These are phyloP conservation scores for Penicillium coprophilum DNA, from an alignment of 495 filamentous ascomycete genomes.

Conservation along the genomic window DNA sequence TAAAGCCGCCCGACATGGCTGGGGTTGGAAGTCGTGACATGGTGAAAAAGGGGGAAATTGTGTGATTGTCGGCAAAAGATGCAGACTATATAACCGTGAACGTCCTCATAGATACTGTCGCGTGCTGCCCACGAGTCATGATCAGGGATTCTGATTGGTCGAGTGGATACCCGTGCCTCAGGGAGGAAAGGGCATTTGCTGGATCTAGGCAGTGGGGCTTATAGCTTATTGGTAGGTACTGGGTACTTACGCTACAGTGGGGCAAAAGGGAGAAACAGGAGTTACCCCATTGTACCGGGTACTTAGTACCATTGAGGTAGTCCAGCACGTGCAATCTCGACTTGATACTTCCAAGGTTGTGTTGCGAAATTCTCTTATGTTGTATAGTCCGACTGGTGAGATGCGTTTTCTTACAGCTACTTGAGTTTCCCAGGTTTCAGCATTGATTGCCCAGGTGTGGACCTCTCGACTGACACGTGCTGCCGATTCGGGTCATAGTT, in stretches of 20 bases:
- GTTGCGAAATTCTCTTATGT: no score
- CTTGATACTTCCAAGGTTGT: no score
- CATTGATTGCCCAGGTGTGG: no score
- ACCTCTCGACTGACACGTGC: no score
- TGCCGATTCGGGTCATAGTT: no score
- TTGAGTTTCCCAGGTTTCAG: no score
- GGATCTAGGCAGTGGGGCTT: slow-evolving; percentile 10
- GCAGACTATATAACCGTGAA: slow-evolving; percentile 13
- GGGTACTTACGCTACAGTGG: not conserved
- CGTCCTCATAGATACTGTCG: slow-evolving; percentile 37
- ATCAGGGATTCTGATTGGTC: slow-evolving; percentile 32
- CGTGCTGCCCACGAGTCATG: slow-evolving; percentile 48
- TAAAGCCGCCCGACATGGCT: slow-evolving; percentile 78
- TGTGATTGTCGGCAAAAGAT: slow-evolving; percentile 4
- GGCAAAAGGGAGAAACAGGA: not conserved
- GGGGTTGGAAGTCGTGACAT: slow-evolving; percentile 89
- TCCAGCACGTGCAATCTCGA: slow-evolving; percentile 42
- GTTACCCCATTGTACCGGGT: slow-evolving; percentile 7
- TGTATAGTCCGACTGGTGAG: no score
- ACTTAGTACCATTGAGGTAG: slow-evolving; percentile 17
- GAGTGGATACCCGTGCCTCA: slow-evolving; percentile 24
- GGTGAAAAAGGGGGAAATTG: not conserved
- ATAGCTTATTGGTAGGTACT: slow-evolving; percentile 26
- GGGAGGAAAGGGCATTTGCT: slow-evolving; percentile 27
- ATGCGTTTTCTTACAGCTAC: no score